A percentile compares a stretch with the other conserved stretches of the same genome.
phyloP scores from a whole-genome alignment of 345 rosid species.

The Citrus sp. region DNA sequence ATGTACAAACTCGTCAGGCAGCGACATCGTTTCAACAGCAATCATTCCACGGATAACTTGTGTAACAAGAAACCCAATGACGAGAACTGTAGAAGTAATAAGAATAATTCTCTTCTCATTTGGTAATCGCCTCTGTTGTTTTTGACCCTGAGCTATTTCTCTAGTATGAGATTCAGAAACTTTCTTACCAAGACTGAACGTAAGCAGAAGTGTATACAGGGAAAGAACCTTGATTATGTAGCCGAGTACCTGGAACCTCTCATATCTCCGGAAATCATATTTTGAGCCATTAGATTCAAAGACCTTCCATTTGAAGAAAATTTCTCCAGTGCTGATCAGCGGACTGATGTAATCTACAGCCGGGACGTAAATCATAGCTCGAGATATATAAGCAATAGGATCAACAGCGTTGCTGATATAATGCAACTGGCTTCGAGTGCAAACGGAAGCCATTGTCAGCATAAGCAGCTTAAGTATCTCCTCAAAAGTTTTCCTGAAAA shows the following conservation, averaged over 20 bases:
- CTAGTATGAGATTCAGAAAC: neutral
- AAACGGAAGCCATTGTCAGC: neutral
- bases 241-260: neutral
- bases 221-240: neutral
- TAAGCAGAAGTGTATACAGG: slow-evolving; percentile 6
- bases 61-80: neutral
- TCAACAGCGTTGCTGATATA: neutral
- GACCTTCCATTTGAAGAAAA: neutral
- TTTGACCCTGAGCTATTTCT: neutral
- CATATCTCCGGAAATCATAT: neutral
- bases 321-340: neutral
- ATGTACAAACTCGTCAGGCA: neutral
- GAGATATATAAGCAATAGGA: neutral
- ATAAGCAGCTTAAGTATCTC: neutral
- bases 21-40: neutral
- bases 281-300: neutral
- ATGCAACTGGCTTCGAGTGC: neutral
- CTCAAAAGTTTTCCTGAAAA: neutral
- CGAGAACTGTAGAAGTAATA: neutral
- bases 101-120: neutral
- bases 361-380: neutral
- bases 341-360: neutral
- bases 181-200: slow-evolving; percentile 13
- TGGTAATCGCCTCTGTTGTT: too few species aligned
- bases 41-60: neutral